A percentile compares a stretch with the other conserved stretches of the same genome.
Conservation (phyloP, 768 basidiomycete genomes). For the Lactarius pseudohatsudake region DNA sequence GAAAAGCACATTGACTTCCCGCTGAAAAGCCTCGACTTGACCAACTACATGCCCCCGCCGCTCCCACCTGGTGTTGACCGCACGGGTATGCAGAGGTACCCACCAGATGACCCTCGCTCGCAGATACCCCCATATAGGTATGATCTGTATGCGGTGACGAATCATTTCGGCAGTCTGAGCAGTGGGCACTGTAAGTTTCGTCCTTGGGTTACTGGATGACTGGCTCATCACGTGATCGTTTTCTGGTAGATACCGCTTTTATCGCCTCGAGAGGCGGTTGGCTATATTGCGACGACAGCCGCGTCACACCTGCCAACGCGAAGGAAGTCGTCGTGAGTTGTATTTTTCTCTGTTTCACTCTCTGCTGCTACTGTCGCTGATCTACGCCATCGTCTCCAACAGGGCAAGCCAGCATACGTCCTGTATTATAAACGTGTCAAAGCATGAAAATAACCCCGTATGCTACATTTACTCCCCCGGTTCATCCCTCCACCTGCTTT, state of each 20-base stretch:
- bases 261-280: conserved; percentile 85
- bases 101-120: conserved; percentile 66
- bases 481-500: not conserved
- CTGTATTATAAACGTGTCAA: conserved; percentile 69
- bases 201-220: not conserved
- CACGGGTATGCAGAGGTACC: conserved; percentile 38
- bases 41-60: conserved; percentile 84
- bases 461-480: conserved; percentile 9
- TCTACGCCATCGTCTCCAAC: conserved; percentile 33
- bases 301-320: conserved; percentile 67
- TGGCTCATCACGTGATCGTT: conserved; percentile 5
- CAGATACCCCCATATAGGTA: conserved; percentile 90
- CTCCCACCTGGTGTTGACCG: conserved; percentile 61
- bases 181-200: conserved; percentile 88
- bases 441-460: conserved; percentile 12
- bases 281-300: conserved; percentile 94
- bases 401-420: conserved; percentile 72
- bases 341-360: conserved; percentile 4
- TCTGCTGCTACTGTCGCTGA: conserved; percentile 29
- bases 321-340: conserved; percentile 79
- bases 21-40: conserved; percentile 53
- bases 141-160: conserved; percentile 93
- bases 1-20: conserved; percentile 96
- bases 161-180: conserved; percentile 92
- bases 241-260: conserved; percentile 79